A percentile compares a stretch with the other conserved stretches of the same genome.
These are phyloP conservation scores for Auriculariales sp. DNA, from an alignment of 768 basidiomycete genomes.

Conservation along the genomic window DNA sequence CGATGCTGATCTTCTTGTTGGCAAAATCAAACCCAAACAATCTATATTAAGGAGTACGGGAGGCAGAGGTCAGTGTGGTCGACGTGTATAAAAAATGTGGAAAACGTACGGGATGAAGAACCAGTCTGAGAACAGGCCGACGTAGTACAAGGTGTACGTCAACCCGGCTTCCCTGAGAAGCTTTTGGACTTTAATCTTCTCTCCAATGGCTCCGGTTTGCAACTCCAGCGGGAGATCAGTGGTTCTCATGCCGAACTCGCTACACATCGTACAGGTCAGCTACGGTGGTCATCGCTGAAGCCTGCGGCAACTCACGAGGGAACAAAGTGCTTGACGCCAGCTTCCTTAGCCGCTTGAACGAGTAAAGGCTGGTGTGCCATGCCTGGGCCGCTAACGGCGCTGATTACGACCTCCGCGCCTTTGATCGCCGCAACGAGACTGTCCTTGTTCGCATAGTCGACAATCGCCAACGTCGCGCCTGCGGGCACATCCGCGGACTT, in stretches of 20 bases:
- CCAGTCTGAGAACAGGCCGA: constrained; percentile 5
- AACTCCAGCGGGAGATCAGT: not conserved
- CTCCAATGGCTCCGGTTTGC: not conserved
- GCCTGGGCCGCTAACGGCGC: not conserved
- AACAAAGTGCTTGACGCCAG: constrained; percentile 17
- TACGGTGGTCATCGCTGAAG: too few relatives aligned
- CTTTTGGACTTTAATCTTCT: not conserved
- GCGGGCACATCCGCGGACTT: not conserved
- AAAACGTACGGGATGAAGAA: constrained; percentile 1
- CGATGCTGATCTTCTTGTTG: constrained; percentile 8
- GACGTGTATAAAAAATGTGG: too few relatives aligned
- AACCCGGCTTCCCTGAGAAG: constrained; percentile 5
- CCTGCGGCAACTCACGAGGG: constrained; percentile 8
- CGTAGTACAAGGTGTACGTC: constrained; percentile 10
- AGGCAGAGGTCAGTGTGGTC: not conserved
- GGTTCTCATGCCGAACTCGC: not conserved
- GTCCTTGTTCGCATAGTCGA: not conserved
- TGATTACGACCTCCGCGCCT: not conserved
- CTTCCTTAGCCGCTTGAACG: constrained; percentile 11
- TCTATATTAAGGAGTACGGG: not conserved
- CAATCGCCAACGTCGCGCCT: not conserved
- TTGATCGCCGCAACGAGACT: not conserved
- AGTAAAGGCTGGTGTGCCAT: constrained; percentile 7
- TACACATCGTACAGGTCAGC: not conserved
- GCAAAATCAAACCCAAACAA: constrained; percentile 5